Base-by-base conservation (phyloP, 2,329 filamentous ascomycete genomes). In the Chaetomiaceae sp. region DNA sequence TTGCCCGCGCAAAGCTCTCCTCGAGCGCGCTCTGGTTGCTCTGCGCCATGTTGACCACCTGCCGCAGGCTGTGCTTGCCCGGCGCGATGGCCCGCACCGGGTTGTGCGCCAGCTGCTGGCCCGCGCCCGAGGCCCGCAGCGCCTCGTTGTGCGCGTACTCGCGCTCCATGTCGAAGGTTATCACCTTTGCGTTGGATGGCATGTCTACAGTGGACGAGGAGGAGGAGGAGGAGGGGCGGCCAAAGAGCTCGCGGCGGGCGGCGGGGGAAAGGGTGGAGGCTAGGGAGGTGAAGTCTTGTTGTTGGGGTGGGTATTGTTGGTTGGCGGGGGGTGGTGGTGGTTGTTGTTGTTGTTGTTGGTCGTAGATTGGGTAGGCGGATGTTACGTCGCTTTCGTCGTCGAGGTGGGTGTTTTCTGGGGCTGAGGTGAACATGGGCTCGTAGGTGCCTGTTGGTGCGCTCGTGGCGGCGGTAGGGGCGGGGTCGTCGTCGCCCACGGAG, bases 131-230 rank as follows among this genome's bases (percentile, higher is more conserved):
- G 17, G 84, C 81, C 11, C 89, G 82, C 20, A 95, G 67, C 61
- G 79, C 78, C 71, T 96, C 88, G 69, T 97, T 97, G 64, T 88
- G 83, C 22, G 80, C 81, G 69, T 97, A 97, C 72, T 96, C 91
- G 54, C 77, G 74, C 67, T 95, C 90, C 60, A 90, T 91, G 72
- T 95, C 89, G 79, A 96, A 96, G 64, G 87, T 91, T 59, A 91
- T 79, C 34, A 96, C 79, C 39, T 81, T 84, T n/a, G 81, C 76
- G 3, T 76, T 76, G 59, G 51, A 70, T 70, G 31, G 68, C 61
- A 60, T 69, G 37, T 66, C 4, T 31, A 12, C 3, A 3, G 27
- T 65, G 29, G 54, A 60, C 3, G 40, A 22, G 4, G 37, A 9
- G 11, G 53, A 31, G 2, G 40, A 25, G 22, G 23, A 15, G 23